phyloP scores from a whole-genome alignment of 2,329 filamentous ascomycete species.

The Ceratocystis variospora region DNA sequence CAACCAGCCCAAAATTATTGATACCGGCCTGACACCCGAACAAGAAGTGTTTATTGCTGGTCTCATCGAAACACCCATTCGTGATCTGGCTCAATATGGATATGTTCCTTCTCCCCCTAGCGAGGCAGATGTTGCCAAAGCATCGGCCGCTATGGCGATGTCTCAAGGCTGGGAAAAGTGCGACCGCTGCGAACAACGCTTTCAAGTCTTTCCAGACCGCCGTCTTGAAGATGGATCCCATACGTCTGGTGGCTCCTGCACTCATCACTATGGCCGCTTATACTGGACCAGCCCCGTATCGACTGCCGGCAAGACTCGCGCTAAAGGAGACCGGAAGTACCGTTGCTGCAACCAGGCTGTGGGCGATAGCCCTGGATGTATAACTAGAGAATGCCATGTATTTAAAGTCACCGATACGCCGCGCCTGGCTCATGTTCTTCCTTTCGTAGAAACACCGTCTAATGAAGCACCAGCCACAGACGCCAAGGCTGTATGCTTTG shows the following conservation, averaged over 20 bases:
- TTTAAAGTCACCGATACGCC: slow-evolving; percentile 71
- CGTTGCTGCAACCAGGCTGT: slow-evolving; percentile 66
- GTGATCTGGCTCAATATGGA: slow-evolving; percentile 50
- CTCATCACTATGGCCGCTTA: slow-evolving; percentile 63
- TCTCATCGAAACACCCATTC: slow-evolving; percentile 49
- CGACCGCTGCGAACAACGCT: slow-evolving; percentile 71
- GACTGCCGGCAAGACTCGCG: slow-evolving; percentile 36
- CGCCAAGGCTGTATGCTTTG: slow-evolving; percentile 63
- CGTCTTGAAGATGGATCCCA: slow-evolving; percentile 63
- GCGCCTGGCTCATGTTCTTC: slow-evolving; percentile 61
- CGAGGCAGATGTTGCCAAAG: slow-evolving; percentile 49
- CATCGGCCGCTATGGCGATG: slow-evolving; percentile 49
- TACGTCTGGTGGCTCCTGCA: slow-evolving; percentile 63
- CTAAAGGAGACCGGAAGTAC: slow-evolving; percentile 32
- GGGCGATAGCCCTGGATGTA: slow-evolving; percentile 64
- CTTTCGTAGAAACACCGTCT: slow-evolving; percentile 64
- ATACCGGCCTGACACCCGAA: slow-evolving; percentile 52
- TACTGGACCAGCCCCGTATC: slow-evolving; percentile 44
- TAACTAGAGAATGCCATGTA: slow-evolving; percentile 58
- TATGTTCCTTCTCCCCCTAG: slow-evolving; percentile 61
- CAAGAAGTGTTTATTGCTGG: slow-evolving; percentile 56
- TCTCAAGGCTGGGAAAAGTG: slow-evolving; percentile 74
- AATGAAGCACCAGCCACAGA: slow-evolving; percentile 37
- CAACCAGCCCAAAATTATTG: slow-evolving; percentile 36
- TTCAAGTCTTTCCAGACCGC: slow-evolving; percentile 83